Conservation (phyloP, 2,329 filamentous ascomycete genomes). For the Phyllosticta ampelicida region DNA sequence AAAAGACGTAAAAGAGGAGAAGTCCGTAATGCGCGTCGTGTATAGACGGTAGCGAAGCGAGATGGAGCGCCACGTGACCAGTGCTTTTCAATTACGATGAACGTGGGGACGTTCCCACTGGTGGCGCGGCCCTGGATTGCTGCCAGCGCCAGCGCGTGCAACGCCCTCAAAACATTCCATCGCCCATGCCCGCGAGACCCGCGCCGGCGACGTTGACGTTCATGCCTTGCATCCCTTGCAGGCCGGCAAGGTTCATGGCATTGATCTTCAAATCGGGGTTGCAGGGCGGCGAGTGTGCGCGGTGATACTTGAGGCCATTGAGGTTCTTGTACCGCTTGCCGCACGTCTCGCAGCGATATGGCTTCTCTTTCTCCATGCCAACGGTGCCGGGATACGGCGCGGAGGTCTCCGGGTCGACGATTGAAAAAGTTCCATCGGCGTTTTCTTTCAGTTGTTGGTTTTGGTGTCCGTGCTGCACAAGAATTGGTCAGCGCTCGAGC, state of each 20-base stretch:
- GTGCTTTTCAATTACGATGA: neutral
- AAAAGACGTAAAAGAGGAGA: neutral
- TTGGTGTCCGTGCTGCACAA: conserved; percentile 68
- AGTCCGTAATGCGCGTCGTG: neutral
- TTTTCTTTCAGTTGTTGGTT: conserved; percentile 97
- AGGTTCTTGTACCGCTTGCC: conserved; percentile 99
- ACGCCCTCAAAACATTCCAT: conserved; percentile 35
- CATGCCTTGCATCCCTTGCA: conserved; percentile 32
- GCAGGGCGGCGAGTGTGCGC: conserved; percentile 67
- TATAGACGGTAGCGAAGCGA: conserved; percentile 1
- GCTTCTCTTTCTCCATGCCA: conserved; percentile 99
- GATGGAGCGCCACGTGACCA: neutral
- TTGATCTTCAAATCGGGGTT: conserved; percentile 66
- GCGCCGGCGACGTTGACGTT: conserved; percentile 41
- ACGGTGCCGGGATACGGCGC: conserved; percentile 89
- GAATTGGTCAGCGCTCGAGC: conserved; percentile 15
- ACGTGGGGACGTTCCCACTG: neutral
- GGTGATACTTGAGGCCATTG: conserved; percentile 90
- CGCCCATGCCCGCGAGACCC: conserved; percentile 46
- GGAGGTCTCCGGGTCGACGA: conserved; percentile 92
- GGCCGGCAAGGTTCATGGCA: conserved; percentile 22
- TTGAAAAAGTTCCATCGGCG: conserved; percentile 92
- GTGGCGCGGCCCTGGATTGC: neutral
- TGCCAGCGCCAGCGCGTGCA: neutral
- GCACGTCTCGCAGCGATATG: conserved; percentile 92